These are phyloP conservation scores for Cutaneotrichosporon sp. DNA, from an alignment of 1,284 basidiomycete genomes.

Conservation along the genomic window DNA sequence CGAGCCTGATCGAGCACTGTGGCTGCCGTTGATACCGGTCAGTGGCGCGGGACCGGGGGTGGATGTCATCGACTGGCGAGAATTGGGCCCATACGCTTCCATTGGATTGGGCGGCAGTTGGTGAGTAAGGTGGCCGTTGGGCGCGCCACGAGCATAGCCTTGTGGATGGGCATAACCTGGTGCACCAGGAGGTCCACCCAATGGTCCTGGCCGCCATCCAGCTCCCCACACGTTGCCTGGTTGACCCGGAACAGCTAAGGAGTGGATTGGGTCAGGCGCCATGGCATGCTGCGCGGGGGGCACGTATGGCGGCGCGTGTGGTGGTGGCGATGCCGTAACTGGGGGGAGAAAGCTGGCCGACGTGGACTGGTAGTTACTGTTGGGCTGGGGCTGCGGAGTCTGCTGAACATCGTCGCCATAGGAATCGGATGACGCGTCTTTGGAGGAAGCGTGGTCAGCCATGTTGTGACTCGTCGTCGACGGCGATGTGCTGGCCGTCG, in stretches of 20 bases:
- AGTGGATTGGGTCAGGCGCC: constrained; percentile 43
- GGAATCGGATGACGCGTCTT: constrained; percentile 11
- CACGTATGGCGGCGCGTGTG: constrained; percentile 38
- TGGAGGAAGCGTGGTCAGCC: constrained; percentile 8
- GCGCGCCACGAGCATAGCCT: constrained; percentile 9
- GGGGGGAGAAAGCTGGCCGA: constrained; percentile 29
- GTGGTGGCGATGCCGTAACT: constrained; percentile 41
- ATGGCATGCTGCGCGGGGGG: constrained; percentile 45
- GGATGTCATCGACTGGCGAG: constrained; percentile 21
- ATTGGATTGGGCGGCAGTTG: constrained; percentile 20
- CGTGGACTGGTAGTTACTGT: constrained; percentile 4
- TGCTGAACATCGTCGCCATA: constrained; percentile 13
- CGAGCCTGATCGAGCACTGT: constrained; percentile 10
- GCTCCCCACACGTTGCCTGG: constrained; percentile 15
- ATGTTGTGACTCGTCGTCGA: constrained; percentile 10
- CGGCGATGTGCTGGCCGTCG: constrained; percentile 19
- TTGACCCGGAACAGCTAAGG: constrained; percentile 16
- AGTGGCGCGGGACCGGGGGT: constrained; percentile 13
- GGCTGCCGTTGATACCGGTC: constrained; percentile 9
- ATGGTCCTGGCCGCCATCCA: constrained; percentile 18
- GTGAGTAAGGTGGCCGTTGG: constrained; percentile 20
- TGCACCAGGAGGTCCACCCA: constrained; percentile 7
- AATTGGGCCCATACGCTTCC: constrained; percentile 20
- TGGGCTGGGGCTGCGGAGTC: constrained; percentile 9
- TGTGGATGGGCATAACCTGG: constrained; percentile 8